Conservation (phyloP, 1,284 basidiomycete species). For the Ceratobasidium sp. region DNA sequence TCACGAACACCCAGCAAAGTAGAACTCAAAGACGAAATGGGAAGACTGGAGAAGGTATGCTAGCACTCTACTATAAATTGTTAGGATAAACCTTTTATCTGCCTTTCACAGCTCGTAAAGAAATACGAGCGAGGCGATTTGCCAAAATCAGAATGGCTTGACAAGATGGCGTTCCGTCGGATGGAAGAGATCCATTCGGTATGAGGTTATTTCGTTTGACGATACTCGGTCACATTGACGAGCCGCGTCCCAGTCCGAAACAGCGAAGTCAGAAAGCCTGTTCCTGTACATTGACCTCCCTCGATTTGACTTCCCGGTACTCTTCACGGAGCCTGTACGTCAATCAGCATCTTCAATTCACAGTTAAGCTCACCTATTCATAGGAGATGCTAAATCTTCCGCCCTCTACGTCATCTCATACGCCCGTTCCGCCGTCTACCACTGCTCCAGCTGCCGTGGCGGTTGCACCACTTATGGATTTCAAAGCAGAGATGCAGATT, state of each 20-base stretch:
- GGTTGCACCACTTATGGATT: conserved; percentile 51
- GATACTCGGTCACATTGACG: background rate
- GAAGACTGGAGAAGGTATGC: conserved; percentile 86
- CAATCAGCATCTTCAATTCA: conserved; percentile 24
- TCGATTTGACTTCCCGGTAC: conserved; percentile 97
- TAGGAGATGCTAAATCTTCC: conserved; percentile 33
- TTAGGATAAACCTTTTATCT: background rate
- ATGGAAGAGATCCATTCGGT: conserved; percentile 94
- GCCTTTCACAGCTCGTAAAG: conserved; percentile 78
- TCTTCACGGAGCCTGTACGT: conserved; percentile 87
- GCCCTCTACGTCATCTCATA: conserved; percentile 17
- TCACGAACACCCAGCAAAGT: conserved; percentile 87
- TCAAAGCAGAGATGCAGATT: conserved; percentile 69
- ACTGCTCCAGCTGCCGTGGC: conserved; percentile 48
- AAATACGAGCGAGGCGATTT: conserved; percentile 95
- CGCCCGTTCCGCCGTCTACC: conserved; percentile 31
- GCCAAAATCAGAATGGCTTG: conserved; percentile 95
- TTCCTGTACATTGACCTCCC: conserved; percentile 96
- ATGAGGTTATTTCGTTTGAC: conserved; percentile 47
- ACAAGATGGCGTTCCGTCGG: conserved; percentile 89
- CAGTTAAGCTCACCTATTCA: conserved; percentile 10
- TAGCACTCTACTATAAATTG: background rate
- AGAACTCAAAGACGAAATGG: conserved; percentile 86
- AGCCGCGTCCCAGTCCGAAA: conserved; percentile 68
- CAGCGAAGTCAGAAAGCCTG: conserved; percentile 85